Evolutionary conservation across 1,139 yeast genomes (phyloP).

Genomic region (Pichia sp.): DNA sequence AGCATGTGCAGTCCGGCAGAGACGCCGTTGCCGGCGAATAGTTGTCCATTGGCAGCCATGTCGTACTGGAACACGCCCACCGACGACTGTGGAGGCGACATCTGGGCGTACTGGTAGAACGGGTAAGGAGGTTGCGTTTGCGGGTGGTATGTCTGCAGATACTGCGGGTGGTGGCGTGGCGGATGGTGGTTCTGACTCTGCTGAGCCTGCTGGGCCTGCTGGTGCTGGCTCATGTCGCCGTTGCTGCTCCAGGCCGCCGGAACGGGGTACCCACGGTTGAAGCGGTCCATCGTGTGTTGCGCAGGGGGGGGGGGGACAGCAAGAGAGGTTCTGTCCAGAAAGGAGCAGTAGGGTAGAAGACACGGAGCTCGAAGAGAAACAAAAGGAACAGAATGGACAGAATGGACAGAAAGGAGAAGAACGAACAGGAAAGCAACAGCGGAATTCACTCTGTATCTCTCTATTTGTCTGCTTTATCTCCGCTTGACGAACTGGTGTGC

Average conservation of each 20-base stretch:
- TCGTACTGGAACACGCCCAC: background rate
- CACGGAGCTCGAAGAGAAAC: background rate
- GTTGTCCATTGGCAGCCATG: background rate
- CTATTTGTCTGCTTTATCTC: background rate
- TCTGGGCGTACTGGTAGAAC: background rate
- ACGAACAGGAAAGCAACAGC: background rate
- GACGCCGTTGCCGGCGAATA: too few species aligned
- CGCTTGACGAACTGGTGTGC: background rate
- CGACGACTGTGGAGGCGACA: background rate
- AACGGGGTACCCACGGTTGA: background rate
- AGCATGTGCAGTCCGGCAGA: too few species aligned
- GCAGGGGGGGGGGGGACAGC: too few species aligned
- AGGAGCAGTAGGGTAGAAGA: too few species aligned
- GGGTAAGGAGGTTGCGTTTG: background rate
- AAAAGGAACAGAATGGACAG: background rate
- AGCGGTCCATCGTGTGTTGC: background rate
- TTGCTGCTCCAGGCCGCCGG: background rate
- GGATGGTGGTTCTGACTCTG: background rate
- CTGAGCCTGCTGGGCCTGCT: background rate
- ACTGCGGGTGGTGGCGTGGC: background rate
- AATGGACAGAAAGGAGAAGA: background rate
- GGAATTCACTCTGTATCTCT: background rate
- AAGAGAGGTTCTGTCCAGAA: too few species aligned
- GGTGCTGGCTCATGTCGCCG: background rate
- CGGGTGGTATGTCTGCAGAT: slow-evolving; percentile 8